These are phyloP conservation scores for Xylariomycetidae sp. DNA, from an alignment of 2,329 filamentous ascomycete species.

Conservation along the genomic window DNA sequence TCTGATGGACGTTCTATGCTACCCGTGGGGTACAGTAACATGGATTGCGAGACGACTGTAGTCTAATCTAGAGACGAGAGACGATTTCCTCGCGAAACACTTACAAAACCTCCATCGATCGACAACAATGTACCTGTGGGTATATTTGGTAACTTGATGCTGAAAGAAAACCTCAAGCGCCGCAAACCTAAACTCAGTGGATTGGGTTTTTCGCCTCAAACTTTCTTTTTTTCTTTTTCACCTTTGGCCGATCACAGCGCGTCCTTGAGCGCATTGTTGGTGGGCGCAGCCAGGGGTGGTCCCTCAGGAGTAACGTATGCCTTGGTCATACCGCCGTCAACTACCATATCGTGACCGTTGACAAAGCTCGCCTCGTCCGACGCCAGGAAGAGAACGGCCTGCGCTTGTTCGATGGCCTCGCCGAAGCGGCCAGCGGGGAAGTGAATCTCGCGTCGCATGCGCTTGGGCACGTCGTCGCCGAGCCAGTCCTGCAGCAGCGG, in stretches of 20 bases:
- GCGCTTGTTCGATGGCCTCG: conserved; percentile 89
- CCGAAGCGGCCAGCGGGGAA: conserved; percentile 86
- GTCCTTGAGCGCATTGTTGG: conserved; percentile 55
- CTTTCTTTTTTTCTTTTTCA: too few species aligned
- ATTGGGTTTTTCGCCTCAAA: too few species aligned
- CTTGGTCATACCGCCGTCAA: conserved; percentile 94
- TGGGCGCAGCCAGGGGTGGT: conserved; percentile 46
- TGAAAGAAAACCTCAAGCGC: too few species aligned
- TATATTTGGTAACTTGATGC: too few species aligned
- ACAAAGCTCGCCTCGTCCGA: conserved; percentile 87
- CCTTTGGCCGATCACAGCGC: conserved; percentile 31
- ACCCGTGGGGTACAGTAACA: too few species aligned
- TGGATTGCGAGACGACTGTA: too few species aligned
- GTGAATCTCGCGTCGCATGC: conserved; percentile 77
- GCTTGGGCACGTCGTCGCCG: conserved; percentile 79
- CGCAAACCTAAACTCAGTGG: too few species aligned
- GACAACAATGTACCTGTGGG: too few species aligned
- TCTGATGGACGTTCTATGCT: too few species aligned
- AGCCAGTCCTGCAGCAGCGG: conserved; percentile 91
- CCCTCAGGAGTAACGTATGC: conserved; percentile 74
- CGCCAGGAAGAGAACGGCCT: conserved; percentile 82
- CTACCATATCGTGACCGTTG: conserved; percentile 87
- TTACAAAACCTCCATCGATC: too few species aligned
- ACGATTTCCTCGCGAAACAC: too few species aligned
- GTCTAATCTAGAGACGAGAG: too few species aligned